A percentile compares a stretch with the other conserved stretches of the same genome.
Evolutionary conservation across 2,329 filamentous ascomycete genomes (phyloP).

Genomic region (Stachybotrys echinatus): DNA sequence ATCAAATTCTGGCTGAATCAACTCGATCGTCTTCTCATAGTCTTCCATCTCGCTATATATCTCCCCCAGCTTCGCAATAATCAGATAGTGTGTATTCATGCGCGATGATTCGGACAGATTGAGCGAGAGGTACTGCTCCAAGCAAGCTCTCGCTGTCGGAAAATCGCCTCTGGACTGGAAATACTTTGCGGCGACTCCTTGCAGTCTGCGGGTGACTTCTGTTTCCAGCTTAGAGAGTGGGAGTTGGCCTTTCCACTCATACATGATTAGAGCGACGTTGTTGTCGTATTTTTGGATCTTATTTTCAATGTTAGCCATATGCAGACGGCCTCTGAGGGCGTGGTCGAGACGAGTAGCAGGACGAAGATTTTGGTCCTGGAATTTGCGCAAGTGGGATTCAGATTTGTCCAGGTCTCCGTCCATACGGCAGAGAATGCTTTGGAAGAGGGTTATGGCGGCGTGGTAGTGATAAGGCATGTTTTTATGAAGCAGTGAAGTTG

Average conservation of each 20-base stretch:
- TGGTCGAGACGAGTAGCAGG: conserved; percentile 18
- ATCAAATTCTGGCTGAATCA: conserved; percentile 16
- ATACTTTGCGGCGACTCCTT: conserved; percentile 23
- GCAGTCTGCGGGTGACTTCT: conserved; percentile 25
- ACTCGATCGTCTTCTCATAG: conserved; percentile 10
- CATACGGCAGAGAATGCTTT: conserved; percentile 22
- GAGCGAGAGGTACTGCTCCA: conserved; percentile 23
- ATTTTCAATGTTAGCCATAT: conserved; percentile 27
- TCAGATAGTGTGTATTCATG: conserved; percentile 15
- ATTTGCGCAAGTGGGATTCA: conserved; percentile 16
- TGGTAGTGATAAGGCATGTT: conserved; percentile 25
- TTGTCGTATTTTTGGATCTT: conserved; percentile 25
- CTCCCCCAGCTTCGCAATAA: conserved; percentile 20
- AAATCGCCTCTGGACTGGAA: conserved; percentile 28
- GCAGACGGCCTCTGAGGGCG: conserved; percentile 22
- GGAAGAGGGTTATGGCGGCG: conserved; percentile 21
- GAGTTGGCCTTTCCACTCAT: conserved; percentile 20
- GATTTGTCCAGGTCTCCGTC: conserved; percentile 19
- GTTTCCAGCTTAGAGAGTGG: conserved; percentile 24
- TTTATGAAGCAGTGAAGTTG: conserved; percentile 15
- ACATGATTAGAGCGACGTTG: conserved; percentile 21
- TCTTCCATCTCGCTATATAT: conserved; percentile 22
- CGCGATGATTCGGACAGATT: conserved; percentile 17
- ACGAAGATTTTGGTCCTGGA: conserved; percentile 10
- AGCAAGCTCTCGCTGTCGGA: conserved; percentile 16